Percentiles rank a stretch among this genome's conserved stretches.
These are phyloP conservation scores for Boletellus ananas DNA, from an alignment of 768 basidiomycete genomes.

Conservation along the genomic window DNA sequence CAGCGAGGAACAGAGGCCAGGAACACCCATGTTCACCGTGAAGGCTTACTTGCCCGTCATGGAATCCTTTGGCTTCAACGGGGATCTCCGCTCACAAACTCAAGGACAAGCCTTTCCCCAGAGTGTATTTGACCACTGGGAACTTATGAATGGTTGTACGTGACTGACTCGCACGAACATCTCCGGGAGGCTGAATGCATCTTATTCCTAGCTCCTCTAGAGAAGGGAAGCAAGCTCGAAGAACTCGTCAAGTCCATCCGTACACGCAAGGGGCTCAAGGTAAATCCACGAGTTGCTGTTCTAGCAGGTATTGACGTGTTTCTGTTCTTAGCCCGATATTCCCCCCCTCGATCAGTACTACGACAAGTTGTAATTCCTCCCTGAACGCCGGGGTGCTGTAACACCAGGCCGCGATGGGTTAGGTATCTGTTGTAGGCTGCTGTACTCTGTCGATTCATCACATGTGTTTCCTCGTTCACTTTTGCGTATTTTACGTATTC, in stretches of 20 bases:
- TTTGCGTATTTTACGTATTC: neutral
- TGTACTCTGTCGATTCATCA: constrained; percentile 14
- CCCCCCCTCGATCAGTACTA: constrained; percentile 87
- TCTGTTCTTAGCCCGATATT: constrained; percentile 65
- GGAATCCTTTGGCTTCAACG: constrained; percentile 98
- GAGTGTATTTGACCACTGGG: constrained; percentile 91
- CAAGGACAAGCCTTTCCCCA: constrained; percentile 99
- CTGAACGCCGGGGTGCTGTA: constrained; percentile 3
- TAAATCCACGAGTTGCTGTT: constrained; percentile 23
- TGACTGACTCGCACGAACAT: constrained; percentile 8
- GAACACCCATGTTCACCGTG: constrained; percentile 99
- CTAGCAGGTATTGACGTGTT: constrained; percentile 9
- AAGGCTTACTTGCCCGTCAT: constrained; percentile 93
- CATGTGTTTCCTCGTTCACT: constrained; percentile 10
- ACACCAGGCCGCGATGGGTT: constrained; percentile 5
- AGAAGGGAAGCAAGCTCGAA: constrained; percentile 91
- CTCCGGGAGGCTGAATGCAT: neutral
- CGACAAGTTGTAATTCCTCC: constrained; percentile 71
- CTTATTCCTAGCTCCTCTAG: constrained; percentile 54
- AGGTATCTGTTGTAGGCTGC: constrained; percentile 16
- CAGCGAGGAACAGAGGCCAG: constrained; percentile 92
- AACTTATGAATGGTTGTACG: constrained; percentile 77
- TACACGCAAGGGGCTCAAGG: constrained; percentile 93
- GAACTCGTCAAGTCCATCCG: constrained; percentile 80
- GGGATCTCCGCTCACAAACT: constrained; percentile 87